Evolutionary conservation across 805 yeast species (phyloP).

Genomic region (Metschnikowia dekortorum): DNA sequence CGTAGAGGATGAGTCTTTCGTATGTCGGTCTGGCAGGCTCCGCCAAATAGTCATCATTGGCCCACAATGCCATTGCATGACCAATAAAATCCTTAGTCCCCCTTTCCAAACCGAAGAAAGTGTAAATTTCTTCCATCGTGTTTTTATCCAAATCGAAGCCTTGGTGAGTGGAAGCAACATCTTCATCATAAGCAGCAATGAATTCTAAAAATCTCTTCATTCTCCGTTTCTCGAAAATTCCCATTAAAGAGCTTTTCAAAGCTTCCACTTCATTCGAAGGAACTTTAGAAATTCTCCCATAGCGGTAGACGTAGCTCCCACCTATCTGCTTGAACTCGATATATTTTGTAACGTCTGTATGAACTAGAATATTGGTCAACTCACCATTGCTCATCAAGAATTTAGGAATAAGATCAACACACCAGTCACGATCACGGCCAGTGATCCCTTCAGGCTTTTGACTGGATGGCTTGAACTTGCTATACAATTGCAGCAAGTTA

Average conservation of each 20-base stretch:
- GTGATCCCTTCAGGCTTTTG: slow-evolving; percentile 63
- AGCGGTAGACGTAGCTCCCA: slow-evolving; percentile 92
- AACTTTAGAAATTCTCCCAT: slow-evolving; percentile 88
- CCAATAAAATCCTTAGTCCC: slow-evolving; percentile 97
- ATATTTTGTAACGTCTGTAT: slow-evolving; percentile 93
- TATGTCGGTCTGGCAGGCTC: slow-evolving; percentile 90
- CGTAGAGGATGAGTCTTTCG: slow-evolving; percentile 79
- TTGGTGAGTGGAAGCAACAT: slow-evolving; percentile 74
- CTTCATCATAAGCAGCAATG: slow-evolving; percentile 77
- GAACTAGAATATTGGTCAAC: slow-evolving; percentile 88
- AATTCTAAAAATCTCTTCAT: slow-evolving; percentile 90
- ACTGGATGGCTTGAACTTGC: slow-evolving; percentile 76
- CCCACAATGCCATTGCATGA: slow-evolving; percentile 97
- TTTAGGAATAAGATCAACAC: slow-evolving; percentile 94
- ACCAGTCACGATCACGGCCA: slow-evolving; percentile 97
- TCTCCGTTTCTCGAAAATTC: slow-evolving; percentile 91
- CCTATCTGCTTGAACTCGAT: slow-evolving; percentile 94
- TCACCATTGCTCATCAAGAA: slow-evolving; percentile 98
- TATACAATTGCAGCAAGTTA: slow-evolving; percentile 63
- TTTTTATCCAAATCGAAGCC: slow-evolving; percentile 80
- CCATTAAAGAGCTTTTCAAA: slow-evolving; percentile 86
- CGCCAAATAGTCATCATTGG: slow-evolving; percentile 79
- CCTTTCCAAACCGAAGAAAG: slow-evolving; percentile 82
- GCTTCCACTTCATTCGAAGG: slow-evolving; percentile 94
- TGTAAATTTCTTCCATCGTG: slow-evolving; percentile 88